Evolutionary conservation across 2,329 filamentous ascomycete species (phyloP).

Genomic region (Xylaria hypoxylon): DNA sequence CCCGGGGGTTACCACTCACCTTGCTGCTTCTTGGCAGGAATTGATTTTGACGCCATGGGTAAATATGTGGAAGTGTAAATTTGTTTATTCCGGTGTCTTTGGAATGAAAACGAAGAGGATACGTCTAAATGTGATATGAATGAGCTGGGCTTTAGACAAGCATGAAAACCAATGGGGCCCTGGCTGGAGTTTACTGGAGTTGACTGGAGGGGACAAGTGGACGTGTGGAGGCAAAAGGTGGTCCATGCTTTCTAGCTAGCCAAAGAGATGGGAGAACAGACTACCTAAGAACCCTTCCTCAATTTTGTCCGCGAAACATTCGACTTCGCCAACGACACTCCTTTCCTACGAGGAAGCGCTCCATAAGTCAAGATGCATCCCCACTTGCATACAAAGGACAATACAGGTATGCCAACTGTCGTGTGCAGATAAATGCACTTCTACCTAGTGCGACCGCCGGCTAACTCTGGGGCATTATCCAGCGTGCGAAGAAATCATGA

Average conservation of each 20-base stretch:
- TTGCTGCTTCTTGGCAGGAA: slow-evolving; percentile 78
- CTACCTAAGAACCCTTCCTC: slow-evolving; percentile 2
- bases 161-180: slow-evolving; percentile 10
- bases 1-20: slow-evolving; percentile 58
- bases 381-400: slow-evolving; percentile 93
- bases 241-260: slow-evolving; percentile 43
- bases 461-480: slow-evolving; percentile 22
- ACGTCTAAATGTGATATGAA: slow-evolving; percentile 23
- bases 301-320: slow-evolving; percentile 27
- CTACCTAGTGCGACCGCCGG: background rate
- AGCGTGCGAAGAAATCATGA: slow-evolving; percentile 97
- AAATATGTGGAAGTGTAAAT: background rate
- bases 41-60: slow-evolving; percentile 63
- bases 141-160: slow-evolving; percentile 25
- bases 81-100: slow-evolving; percentile 1
- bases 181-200: too few species aligned
- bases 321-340: slow-evolving; percentile 24
- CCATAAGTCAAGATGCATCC: slow-evolving; percentile 82
- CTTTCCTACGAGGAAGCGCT: background rate
- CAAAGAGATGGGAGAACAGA: slow-evolving; percentile 17
- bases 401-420: slow-evolving; percentile 71
- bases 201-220: slow-evolving; percentile 45
- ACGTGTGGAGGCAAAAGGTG: slow-evolving; percentile 43
- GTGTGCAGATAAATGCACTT: slow-evolving; percentile 10
- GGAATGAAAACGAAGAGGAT: slow-evolving; percentile 11